Conservation (phyloP, 2,329 filamentous ascomycete genomes). For the Exophiala aquamarina region DNA sequence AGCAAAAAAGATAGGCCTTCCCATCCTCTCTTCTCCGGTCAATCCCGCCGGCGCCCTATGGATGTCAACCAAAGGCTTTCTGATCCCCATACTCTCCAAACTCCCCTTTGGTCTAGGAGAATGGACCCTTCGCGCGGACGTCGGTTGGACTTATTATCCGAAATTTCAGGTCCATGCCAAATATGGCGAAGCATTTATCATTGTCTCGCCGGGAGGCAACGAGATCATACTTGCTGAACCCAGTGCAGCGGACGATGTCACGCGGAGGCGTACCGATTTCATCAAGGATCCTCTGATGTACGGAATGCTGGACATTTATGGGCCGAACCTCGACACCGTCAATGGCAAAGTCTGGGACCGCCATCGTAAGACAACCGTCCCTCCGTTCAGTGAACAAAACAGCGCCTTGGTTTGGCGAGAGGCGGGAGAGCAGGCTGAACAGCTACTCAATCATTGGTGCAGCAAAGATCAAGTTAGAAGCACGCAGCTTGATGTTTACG, state of each 20-base stretch:
- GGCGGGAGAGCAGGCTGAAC: conserved; percentile 32
- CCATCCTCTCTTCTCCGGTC: conserved; percentile 21
- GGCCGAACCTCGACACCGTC: conserved; percentile 22
- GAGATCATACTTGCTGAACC: conserved; percentile 21
- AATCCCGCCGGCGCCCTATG: conserved; percentile 17
- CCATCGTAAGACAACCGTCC: conserved; percentile 44
- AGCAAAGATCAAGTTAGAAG: conserved; percentile 16
- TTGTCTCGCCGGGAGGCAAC: conserved; percentile 19
- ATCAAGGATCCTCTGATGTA: conserved; percentile 21
- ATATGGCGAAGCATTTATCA: conserved; percentile 21
- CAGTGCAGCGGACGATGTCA: conserved; percentile 14
- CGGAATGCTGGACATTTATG: conserved; percentile 21
- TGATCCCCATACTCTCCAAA: conserved; percentile 8
- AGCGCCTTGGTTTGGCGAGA: conserved; percentile 43
- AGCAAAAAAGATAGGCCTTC: conserved; percentile 21
- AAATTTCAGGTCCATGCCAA: conserved; percentile 12
- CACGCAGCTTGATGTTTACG: conserved; percentile 24
- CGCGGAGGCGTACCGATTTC: conserved; percentile 15
- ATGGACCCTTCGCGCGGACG: conserved; percentile 14
- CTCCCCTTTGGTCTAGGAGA: conserved; percentile 21
- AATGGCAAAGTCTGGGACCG: conserved; percentile 38
- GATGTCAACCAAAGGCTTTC: conserved; percentile 10
- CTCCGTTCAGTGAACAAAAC: conserved; percentile 47
- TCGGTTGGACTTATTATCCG: conserved; percentile 18
- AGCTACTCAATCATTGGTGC: conserved; percentile 31